Base-by-base conservation (phyloP, 2,329 filamentous ascomycete genomes). In the Coniella vitis region DNA sequence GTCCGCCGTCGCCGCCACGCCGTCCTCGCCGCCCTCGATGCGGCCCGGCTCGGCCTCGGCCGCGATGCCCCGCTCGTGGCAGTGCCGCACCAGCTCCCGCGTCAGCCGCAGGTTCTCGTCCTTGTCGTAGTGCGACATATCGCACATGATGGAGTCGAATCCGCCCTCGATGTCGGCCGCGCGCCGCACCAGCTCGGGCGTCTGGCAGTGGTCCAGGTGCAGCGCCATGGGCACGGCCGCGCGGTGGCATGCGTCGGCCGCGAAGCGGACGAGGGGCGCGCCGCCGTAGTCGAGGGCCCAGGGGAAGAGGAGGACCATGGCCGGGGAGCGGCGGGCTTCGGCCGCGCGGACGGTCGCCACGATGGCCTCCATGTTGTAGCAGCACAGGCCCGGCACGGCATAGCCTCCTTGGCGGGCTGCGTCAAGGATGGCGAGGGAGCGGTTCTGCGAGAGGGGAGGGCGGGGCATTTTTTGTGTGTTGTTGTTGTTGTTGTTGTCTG, bases 141-240 rank as follows among this genome's bases (percentile, higher is more conserved):
- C 83, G 13, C 84, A 78, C 82, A 86, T 85, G 63, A 88, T 86
- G 54, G 75, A 79, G 64, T 87, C 84, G 56, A 87, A 87, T 3
- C 68, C 74, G 43, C 75, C 70, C 17, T 62, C 59, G 42, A 52
- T 49, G 56, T 81, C 73, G 0, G 80, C 81, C 0, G 81, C 81
- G 4, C 68, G 69, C 14, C 75, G 74, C 54, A 84, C 79, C 29
- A 81, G 78, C 54, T 79, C 79, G 3, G 79, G 76, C 8, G 74
- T 77, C 64, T 84, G 81, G 25, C 78, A 78, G 64, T 85, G 81
- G 68, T 85, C 81, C 58, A 85, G 75, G 63, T 85, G 81, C 38
- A 85, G 68, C 20, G 75, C 74, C 29, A 85, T 66, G 21, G 81
- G 81, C 3, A 84, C 81, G 3, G 62, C 65, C 48, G 80, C 79